A percentile compares a stretch with the other conserved stretches of the same genome.
Conservation (phyloP, 768 basidiomycete genomes). For the Dentipellis sp. region DNA sequence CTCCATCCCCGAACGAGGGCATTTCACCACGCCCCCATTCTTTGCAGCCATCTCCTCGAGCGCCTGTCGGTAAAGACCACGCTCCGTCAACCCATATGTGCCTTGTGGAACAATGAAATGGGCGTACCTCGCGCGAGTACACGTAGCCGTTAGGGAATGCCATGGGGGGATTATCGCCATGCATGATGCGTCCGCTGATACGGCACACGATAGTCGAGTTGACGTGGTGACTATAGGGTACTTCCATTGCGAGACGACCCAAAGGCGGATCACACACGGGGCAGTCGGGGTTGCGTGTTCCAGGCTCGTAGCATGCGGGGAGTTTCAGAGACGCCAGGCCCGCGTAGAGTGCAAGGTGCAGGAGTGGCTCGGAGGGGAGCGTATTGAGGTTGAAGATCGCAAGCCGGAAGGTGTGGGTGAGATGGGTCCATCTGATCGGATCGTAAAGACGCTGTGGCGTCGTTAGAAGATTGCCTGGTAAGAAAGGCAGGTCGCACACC, state of each 20-base stretch:
- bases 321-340: conserved; percentile 88
- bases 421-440: conserved; percentile 60
- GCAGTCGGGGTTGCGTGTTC: conserved; percentile 73
- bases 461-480: background rate
- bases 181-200: conserved; percentile 89
- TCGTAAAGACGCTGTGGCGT: conserved; percentile 71
- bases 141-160: conserved; percentile 87
- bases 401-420: conserved; percentile 72
- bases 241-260: conserved; percentile 70
- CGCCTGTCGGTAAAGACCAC: conserved; percentile 37
- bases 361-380: conserved; percentile 77
- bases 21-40: conserved; percentile 73
- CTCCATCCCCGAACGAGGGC: conserved; percentile 62
- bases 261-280: conserved; percentile 82
- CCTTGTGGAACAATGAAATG: background rate
- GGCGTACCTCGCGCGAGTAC: conserved; percentile 77
- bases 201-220: conserved; percentile 94
- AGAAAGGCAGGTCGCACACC: background rate
- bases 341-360: conserved; percentile 83
- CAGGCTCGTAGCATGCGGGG: conserved; percentile 68
- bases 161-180: conserved; percentile 89
- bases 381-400: conserved; percentile 85
- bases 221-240: conserved; percentile 88
- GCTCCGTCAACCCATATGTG: background rate
- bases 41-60: conserved; percentile 81